Percentiles rank a stretch among this genome's conserved stretches.
These are phyloP conservation scores for Gymnopus androsaceus DNA, from an alignment of 1,284 basidiomycete genomes.

Conservation along the genomic window DNA sequence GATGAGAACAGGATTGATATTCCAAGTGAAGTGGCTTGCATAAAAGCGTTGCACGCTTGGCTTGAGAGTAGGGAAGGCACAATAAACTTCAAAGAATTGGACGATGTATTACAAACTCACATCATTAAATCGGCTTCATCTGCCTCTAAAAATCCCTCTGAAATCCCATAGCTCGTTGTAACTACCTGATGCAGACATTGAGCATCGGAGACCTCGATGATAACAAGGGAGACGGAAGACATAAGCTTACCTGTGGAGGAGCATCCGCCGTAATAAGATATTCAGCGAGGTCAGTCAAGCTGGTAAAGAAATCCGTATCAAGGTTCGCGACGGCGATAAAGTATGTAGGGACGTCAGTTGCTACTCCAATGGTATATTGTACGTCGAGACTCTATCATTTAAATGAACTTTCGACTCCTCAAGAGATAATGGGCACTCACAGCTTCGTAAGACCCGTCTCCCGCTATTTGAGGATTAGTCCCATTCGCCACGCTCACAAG, in stretches of 20 bases:
- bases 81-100: not conserved
- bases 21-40: constrained; percentile 13
- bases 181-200: no score
- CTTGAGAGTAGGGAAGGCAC: not conserved
- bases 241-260: not conserved
- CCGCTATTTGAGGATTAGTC: not conserved
- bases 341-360: constrained; percentile 2
- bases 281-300: constrained; percentile 6
- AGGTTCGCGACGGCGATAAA: constrained; percentile 4
- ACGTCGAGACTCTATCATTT: constrained; percentile 6
- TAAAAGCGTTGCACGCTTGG: constrained; percentile 9
- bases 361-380: constrained; percentile 10
- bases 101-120: not conserved
- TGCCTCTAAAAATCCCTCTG: constrained; percentile 5
- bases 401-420: no score
- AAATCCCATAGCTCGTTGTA: constrained; percentile 14
- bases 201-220: no score
- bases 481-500: constrained; percentile 2
- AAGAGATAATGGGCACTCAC: not conserved
- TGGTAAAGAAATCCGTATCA: not conserved
- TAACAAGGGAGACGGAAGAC: no score
- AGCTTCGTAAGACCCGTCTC: constrained; percentile 4
- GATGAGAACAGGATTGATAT: constrained; percentile 9
- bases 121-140: not conserved
- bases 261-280: constrained; percentile 2